Evolutionary conservation across 495 filamentous ascomycete genomes (phyloP).

Genomic region (Trypethelium eluteriae): DNA sequence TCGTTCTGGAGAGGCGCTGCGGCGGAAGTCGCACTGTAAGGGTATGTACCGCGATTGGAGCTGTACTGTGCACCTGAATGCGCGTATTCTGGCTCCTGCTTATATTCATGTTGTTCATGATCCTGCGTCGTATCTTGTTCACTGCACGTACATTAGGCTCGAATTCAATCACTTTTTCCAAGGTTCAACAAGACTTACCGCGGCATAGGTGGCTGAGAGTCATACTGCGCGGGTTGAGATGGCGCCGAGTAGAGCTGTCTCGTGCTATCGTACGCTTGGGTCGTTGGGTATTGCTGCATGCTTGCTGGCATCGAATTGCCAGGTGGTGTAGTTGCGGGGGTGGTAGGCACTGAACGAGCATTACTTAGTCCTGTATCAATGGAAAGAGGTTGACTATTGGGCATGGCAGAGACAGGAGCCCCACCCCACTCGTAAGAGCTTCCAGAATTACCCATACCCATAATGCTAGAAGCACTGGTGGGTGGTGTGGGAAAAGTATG

Average conservation of each 20-base stretch:
- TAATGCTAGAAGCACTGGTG: constrained; percentile 81
- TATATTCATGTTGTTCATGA: constrained; percentile 45
- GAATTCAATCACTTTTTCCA: not conserved
- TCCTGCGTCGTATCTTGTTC: constrained; percentile 6
- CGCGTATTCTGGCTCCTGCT: constrained; percentile 74
- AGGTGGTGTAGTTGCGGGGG: constrained; percentile 88
- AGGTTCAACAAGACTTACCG: not conserved
- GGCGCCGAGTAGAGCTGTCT: constrained; percentile 74
- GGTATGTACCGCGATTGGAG: constrained; percentile 62
- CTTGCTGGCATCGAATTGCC: constrained; percentile 59
- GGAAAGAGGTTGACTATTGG: constrained; percentile 63
- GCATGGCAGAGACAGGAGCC: constrained; percentile 58
- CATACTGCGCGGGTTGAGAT: constrained; percentile 62
- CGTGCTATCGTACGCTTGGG: constrained; percentile 68
- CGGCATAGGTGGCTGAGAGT: constrained; percentile 45
- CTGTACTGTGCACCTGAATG: constrained; percentile 54
- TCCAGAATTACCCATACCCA: constrained; percentile 68
- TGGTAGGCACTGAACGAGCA: constrained; percentile 83
- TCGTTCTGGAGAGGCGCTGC: constrained; percentile 62
- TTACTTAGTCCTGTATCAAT: constrained; percentile 79
- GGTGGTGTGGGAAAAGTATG: constrained; percentile 93
- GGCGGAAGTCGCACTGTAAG: constrained; percentile 58
- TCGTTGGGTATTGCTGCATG: constrained; percentile 66
- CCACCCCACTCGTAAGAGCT: constrained; percentile 68
- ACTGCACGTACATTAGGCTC: not conserved